Evolutionary conservation across 345 rosid species (phyloP), one percentile per base, ranked within the genome.

Genomic region (Cardiospermum halicacabum): DNA sequence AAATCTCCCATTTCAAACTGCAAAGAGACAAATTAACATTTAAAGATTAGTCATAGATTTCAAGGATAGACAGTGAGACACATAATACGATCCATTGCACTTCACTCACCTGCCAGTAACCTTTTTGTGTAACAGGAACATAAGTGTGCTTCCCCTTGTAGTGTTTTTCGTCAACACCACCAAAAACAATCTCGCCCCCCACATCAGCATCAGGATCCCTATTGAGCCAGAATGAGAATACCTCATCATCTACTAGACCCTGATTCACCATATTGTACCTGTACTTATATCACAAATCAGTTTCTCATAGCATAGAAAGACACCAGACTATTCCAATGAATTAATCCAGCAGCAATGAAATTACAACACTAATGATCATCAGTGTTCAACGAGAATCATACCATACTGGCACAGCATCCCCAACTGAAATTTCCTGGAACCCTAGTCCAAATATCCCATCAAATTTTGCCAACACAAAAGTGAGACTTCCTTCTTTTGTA

Each of bases 381-480:
- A 39, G 22, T 21, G 55, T 25, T 19, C 15, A 3, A 28, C 58
- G 4, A 75, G 58, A 58, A 68, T 2, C 27, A 51, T 81, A 88
- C 96, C 96, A 91, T 11, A 82, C 75, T 4, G 96, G 97, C 32
- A 77, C 79, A 51, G 67, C 82, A 73, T 86, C 65, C 62, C 83
- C 91, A 3, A 77, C 92, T 26, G 96, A 81, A 61, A 88, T 81
- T 70, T 88, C 92, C 72, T 80, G 78, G 53, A 88, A 91, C 2
- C 97, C 97, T 32, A 91, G 89, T 15, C 97, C 97, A 2, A 91
- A 66, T 25, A 91, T 76, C 48, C 97, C 97, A 79, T 88, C 97
- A 36, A 84, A 91, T 77, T 81, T 88, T 3, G 86, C 81, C 74
- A 86, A 25, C 5, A 76, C 43, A 73, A 84, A 83, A 18, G 76